Conservation (phyloP, 352 stramenopile genomes). For the Phytopythium kandeliae region DNA sequence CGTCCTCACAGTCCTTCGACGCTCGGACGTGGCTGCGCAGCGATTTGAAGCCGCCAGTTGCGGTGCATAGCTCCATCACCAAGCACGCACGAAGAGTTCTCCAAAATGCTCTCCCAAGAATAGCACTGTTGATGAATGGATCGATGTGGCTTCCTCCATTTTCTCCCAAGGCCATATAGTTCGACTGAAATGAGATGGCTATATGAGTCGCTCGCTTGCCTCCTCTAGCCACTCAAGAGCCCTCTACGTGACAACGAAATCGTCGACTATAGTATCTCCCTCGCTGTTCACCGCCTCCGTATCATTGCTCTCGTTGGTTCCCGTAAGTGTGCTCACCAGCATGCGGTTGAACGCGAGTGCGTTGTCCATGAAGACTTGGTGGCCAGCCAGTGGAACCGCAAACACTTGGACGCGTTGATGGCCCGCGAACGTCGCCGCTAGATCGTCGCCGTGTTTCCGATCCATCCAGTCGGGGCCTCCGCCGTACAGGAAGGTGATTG, state of each 20-base stretch:
- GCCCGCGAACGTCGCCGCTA: conserved; percentile 30
- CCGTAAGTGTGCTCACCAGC: conserved; percentile 24
- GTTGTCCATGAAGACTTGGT: conserved; percentile 76
- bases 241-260: neutral
- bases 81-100: neutral
- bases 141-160: neutral
- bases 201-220: no score
- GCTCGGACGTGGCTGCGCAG: conserved; percentile 35
- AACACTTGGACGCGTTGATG: conserved; percentile 38
- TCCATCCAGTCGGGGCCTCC: conserved; percentile 72
- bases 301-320: neutral
- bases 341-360: conserved; percentile 52
- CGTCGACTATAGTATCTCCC: conserved; percentile 1
- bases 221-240: no score
- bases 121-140: neutral
- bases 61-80: neutral
- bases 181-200: no score
- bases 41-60: conserved; percentile 28
- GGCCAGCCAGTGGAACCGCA: conserved; percentile 38
- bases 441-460: conserved; percentile 38
- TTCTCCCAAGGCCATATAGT: neutral
- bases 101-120: neutral
- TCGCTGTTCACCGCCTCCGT: neutral
- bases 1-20: conserved; percentile 10
- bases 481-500: conserved; percentile 68